These are phyloP conservation scores for Cercophora scortea DNA, from an alignment of 495 filamentous ascomycete genomes.

Conservation along the genomic window DNA sequence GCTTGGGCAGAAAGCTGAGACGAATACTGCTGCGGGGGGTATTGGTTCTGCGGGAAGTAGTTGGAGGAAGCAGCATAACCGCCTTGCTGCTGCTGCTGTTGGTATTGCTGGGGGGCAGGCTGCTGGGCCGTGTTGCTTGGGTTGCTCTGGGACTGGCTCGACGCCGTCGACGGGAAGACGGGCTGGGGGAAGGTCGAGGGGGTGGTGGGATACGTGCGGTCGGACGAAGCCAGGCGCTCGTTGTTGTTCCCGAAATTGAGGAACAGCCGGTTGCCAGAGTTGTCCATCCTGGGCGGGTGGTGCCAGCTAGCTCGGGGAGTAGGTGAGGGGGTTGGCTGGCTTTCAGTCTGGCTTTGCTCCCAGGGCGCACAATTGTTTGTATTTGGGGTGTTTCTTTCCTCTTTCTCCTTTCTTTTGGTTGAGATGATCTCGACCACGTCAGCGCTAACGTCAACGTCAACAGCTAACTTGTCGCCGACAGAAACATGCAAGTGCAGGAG, in stretches of 20 bases:
- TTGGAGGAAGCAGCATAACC: constrained; percentile 16
- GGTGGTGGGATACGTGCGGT: constrained; percentile 89
- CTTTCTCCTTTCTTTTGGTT: too few relatives aligned
- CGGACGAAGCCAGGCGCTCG: constrained; percentile 56
- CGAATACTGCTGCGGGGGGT: constrained; percentile 27
- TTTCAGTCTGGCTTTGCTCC: too few relatives aligned
- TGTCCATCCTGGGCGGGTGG: constrained; percentile 32
- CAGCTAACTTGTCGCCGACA: too few relatives aligned
- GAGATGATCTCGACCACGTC: too few relatives aligned
- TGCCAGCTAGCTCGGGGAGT: background rate
- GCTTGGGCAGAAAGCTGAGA: constrained; percentile 19
- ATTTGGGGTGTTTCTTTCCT: too few relatives aligned
- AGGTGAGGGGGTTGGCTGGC: too few relatives aligned
- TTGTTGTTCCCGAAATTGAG: constrained; percentile 66
- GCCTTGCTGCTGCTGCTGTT: constrained; percentile 36
- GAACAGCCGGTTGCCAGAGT: constrained; percentile 56
- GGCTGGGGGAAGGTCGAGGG: constrained; percentile 95
- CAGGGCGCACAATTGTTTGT: too few relatives aligned
- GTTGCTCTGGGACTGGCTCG: constrained; percentile 18
- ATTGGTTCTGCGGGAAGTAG: constrained; percentile 30
- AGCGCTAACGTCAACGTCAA: too few relatives aligned
- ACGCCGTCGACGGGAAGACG: constrained; percentile 44
- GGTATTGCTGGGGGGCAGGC: constrained; percentile 18
- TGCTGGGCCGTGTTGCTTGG: constrained; percentile 18
- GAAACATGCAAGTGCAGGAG: too few relatives aligned